Evolutionary conservation across 176 grass and related monocot species (phyloP).

Genomic region (Aegilops bicornis): DNA sequence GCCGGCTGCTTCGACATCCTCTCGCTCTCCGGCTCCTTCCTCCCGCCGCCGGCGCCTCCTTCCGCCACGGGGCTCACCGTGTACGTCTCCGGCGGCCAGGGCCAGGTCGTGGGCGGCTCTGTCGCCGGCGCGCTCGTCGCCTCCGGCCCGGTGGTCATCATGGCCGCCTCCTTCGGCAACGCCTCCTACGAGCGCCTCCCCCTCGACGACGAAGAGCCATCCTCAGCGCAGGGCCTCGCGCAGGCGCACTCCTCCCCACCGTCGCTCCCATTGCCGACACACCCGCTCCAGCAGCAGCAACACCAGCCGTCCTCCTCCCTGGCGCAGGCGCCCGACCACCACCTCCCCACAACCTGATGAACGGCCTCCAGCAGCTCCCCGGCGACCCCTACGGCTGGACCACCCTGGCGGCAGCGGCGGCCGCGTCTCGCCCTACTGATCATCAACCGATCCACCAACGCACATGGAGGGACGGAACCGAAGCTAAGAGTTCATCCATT

Average conservation of each 20-base stretch:
- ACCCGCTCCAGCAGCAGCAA: neutral
- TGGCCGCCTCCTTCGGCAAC: conserved; percentile 92
- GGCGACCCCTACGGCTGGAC: conserved; percentile 56
- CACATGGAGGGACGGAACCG: conserved; percentile 15
- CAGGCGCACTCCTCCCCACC: conserved; percentile 54
- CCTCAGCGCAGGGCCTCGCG: conserved; percentile 11
- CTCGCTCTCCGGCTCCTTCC: conserved; percentile 84
- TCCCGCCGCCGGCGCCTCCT: conserved; percentile 72
- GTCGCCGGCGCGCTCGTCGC: conserved; percentile 74
- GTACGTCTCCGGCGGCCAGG: conserved; percentile 85
- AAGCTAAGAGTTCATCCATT: conserved; percentile 35
- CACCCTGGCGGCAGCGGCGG: conserved; percentile 28
- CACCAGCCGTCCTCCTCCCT: conserved; percentile 6
- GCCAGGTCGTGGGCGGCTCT: conserved; percentile 66
- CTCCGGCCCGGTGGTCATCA: conserved; percentile 75
- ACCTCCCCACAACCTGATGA: conserved; percentile 65
- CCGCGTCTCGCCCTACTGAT: conserved; percentile 57
- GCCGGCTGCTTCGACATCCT: conserved; percentile 87
- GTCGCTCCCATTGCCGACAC: conserved; percentile 33
- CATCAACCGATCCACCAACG: neutral
- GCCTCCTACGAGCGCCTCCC: conserved; percentile 92
- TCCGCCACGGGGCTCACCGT: conserved; percentile 74
- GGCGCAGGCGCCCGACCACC: conserved; percentile 8
- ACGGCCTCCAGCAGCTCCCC: conserved; percentile 67
- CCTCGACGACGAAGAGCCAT: conserved; percentile 70